Evolutionary conservation across 805 yeast genomes (phyloP).

Genomic region (Starmerella roubikii): DNA sequence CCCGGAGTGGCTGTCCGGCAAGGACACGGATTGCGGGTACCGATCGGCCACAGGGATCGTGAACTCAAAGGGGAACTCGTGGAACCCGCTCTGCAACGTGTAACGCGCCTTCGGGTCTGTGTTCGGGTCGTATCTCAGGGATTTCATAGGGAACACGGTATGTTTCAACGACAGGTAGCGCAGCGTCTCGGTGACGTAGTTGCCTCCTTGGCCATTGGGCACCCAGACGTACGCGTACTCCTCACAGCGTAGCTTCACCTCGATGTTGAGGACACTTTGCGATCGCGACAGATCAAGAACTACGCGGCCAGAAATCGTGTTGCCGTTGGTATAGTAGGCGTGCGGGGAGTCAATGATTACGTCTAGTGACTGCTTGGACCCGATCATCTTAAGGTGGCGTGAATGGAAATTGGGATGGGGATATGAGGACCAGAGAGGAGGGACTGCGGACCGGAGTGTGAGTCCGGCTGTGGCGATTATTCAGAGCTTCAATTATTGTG

Average conservation of each 20-base stretch:
- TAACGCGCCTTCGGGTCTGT: constrained; percentile 4
- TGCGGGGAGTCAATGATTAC: constrained; percentile 5
- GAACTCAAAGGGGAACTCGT: constrained; percentile 14
- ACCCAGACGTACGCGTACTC: constrained; percentile 18
- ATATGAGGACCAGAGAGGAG: too few species aligned
- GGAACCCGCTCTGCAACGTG: constrained; percentile 13
- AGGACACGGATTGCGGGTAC: constrained; percentile 12
- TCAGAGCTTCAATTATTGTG: too few species aligned
- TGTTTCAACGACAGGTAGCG: constrained; percentile 7
- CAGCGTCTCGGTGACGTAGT: constrained; percentile 12
- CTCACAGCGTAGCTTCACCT: constrained; percentile 16
- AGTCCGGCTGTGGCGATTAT: too few species aligned
- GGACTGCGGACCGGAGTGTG: too few species aligned
- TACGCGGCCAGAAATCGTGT: constrained; percentile 10
- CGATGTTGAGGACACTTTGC: constrained; percentile 10
- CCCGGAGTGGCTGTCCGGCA: constrained; percentile 9
- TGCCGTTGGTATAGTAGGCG: constrained; percentile 17
- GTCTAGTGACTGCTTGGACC: too few species aligned
- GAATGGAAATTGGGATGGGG: too few species aligned
- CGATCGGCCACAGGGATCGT: constrained; percentile 9
- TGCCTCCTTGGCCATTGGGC: constrained; percentile 17
- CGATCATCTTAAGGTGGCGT: too few species aligned
- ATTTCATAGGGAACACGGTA: constrained; percentile 9
- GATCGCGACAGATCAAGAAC: constrained; percentile 8
- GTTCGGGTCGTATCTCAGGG: constrained; percentile 1